These are phyloP conservation scores for Mrakia gelida DNA, from an alignment of 768 basidiomycete genomes.

Conservation along the genomic window DNA sequence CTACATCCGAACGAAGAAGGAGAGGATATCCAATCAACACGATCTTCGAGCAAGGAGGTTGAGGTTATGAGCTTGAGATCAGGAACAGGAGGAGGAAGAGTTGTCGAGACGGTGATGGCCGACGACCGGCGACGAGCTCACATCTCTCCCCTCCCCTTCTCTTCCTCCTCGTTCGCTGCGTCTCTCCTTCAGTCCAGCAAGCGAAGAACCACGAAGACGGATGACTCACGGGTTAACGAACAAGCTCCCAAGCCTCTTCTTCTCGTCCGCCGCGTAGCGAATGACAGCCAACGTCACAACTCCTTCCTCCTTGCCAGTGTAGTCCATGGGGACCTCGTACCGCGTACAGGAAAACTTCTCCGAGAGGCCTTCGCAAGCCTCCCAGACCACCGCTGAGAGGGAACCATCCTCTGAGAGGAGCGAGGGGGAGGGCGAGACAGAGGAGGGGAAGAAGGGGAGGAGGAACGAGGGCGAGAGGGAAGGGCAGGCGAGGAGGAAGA, in stretches of 20 bases:
- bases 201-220: too few relatives aligned
- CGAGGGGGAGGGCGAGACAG: neutral
- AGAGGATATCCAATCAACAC: neutral
- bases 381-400: neutral
- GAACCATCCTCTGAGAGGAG: neutral
- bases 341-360: neutral
- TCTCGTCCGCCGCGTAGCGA: neutral
- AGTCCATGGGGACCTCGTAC: slow-evolving; percentile 5
- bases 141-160: neutral
- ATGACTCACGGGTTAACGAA: neutral
- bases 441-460: neutral
- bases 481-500: neutral
- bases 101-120: neutral
- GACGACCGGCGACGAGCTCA: neutral
- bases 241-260: neutral
- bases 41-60: too few relatives aligned
- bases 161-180: neutral
- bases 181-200: neutral
- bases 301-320: neutral
- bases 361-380: neutral
- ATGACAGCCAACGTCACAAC: neutral
- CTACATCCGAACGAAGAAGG: neutral
- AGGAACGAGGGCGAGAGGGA: neutral
- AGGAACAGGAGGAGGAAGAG: neutral
- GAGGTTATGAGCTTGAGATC: neutral